These are phyloP conservation scores for Aspergillus fumigatiaffinis DNA, from an alignment of 2,329 filamentous ascomycete species.

Conservation along the genomic window DNA sequence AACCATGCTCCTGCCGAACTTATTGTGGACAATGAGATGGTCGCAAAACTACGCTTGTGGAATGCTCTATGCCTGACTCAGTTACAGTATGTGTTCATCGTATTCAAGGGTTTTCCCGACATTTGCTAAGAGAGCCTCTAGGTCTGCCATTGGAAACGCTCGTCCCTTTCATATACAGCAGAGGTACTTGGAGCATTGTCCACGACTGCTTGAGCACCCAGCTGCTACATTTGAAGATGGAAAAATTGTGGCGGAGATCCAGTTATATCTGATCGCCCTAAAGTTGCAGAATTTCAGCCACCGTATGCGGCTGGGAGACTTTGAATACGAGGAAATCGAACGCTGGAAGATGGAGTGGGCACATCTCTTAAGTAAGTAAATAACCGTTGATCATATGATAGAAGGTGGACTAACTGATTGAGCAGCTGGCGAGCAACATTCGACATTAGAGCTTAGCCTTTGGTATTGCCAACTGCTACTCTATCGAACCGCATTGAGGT, in stretches of 20 bases:
- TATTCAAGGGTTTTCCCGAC: neutral
- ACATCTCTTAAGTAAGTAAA: slow-evolving; percentile 26
- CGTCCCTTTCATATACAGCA: slow-evolving; percentile 27
- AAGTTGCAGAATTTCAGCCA: slow-evolving; percentile 23
- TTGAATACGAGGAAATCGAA: slow-evolving; percentile 31
- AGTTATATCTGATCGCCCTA: slow-evolving; percentile 28
- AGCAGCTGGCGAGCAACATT: slow-evolving; percentile 24
- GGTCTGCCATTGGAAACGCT: slow-evolving; percentile 30
- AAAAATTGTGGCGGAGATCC: slow-evolving; percentile 30
- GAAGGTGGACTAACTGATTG: slow-evolving; percentile 1
- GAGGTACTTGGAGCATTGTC: slow-evolving; percentile 28
- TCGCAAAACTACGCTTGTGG: slow-evolving; percentile 30
- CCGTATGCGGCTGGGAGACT: slow-evolving; percentile 23
- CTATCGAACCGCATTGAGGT: slow-evolving; percentile 26
- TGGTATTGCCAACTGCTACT: slow-evolving; percentile 36
- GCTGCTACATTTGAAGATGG: slow-evolving; percentile 27
- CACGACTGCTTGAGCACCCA: slow-evolving; percentile 28
- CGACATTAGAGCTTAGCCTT: slow-evolving; percentile 31
- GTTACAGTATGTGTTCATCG: slow-evolving; percentile 23
- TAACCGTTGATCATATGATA: neutral
- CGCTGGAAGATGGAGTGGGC: slow-evolving; percentile 34
- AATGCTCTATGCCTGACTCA: slow-evolving; percentile 32
- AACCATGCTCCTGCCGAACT: slow-evolving; percentile 18
- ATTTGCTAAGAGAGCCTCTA: slow-evolving; percentile 12
- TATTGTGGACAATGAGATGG: slow-evolving; percentile 25